Evolutionary conservation across 441 rosid species (phyloP), one percentile per base, ranked within the genome.

Genomic region (Eutrema salsugineum): DNA sequence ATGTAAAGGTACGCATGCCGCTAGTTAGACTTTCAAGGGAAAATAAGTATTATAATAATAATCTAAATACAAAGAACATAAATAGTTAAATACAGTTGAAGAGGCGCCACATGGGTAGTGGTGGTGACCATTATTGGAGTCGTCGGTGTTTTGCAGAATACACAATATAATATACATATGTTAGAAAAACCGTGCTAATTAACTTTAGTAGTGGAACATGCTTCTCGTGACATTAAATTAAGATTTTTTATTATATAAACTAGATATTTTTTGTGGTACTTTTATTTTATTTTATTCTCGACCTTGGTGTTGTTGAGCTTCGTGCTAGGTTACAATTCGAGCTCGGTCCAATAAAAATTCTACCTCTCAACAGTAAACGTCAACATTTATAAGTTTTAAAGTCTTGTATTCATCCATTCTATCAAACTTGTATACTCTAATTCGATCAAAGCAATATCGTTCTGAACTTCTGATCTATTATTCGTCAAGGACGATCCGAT

Each of bases 191-290:
- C 39, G 60, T 38, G 20, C 46, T 48, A 24, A 46, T 56, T 38
- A 30, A 38, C 72, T 73, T 66, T 66, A 38, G 33, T 5, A 30
- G 66, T 66, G 53, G 78, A 66, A 66, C 72, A 73, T 73, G 78
- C 72, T 73, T 66, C 72, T 66, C 68, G 66, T 58, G 63, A 66
- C 56, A 66, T 39, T 50, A 57, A 33, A 54, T 11, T 32, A 40
- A 19, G 1, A 30, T 1, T 46, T 14, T 30, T 0, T 46, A 9
- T 30, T 0, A 5, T 5, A 28, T 28, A 30, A 30, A 30, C 1
- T 5, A 30, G 6, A 68, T 43, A 32, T 40, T 54, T 32, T 1
- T 3, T 0, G 3, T 10, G 1, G 4, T 7, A 36, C 27, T 30
- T 30, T 28, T 4, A 1, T 4, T 4, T 28, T 28, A 1, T 0